phyloP scores from a whole-genome alignment of 2,329 filamentous ascomycete species.

The Mycosphaerella sp. region DNA sequence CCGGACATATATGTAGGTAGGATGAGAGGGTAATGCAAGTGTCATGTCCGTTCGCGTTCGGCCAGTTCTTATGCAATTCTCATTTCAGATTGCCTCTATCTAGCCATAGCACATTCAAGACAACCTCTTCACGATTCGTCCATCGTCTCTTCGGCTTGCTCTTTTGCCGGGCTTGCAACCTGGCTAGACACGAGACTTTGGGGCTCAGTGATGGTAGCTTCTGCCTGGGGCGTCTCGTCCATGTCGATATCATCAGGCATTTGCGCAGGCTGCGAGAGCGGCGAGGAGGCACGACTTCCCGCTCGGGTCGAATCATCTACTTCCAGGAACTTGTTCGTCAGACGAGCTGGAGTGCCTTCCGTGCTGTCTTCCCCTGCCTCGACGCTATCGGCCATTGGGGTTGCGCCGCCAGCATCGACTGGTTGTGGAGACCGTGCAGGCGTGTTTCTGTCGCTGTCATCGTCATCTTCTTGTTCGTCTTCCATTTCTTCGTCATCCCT shows the following conservation, averaged over 20 bases:
- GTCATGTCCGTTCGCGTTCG: too few relatives aligned
- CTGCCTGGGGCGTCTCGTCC: slow-evolving; percentile 18
- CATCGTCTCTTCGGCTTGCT: slow-evolving; percentile 22
- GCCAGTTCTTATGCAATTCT: too few relatives aligned
- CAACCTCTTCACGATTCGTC: slow-evolving; percentile 19
- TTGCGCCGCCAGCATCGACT: slow-evolving; percentile 29
- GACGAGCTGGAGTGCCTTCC: slow-evolving; percentile 20
- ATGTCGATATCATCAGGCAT: slow-evolving; percentile 28
- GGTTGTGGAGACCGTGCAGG: slow-evolving; percentile 34
- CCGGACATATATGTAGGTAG: too few relatives aligned
- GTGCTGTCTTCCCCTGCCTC: slow-evolving; percentile 18
- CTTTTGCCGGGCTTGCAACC: slow-evolving; percentile 15
- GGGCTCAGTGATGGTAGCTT: slow-evolving; percentile 2
- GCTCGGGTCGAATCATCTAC: slow-evolving; percentile 24
- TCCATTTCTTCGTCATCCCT: slow-evolving; percentile 66
- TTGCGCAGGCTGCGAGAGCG: slow-evolving; percentile 18
- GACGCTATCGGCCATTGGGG: slow-evolving; percentile 35
- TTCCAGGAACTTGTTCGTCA: slow-evolving; percentile 27
- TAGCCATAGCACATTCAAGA: background rate
- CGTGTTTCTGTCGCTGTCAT: slow-evolving; percentile 42
- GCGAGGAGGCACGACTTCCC: slow-evolving; percentile 23
- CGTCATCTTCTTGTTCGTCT: slow-evolving; percentile 43
- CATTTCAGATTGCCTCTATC: background rate
- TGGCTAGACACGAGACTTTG: slow-evolving; percentile 20
- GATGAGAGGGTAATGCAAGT: too few relatives aligned